Percentiles rank a stretch among this genome's conserved stretches.
Conservation (phyloP, 306 rosid species). For the Vicia faba region DNA sequence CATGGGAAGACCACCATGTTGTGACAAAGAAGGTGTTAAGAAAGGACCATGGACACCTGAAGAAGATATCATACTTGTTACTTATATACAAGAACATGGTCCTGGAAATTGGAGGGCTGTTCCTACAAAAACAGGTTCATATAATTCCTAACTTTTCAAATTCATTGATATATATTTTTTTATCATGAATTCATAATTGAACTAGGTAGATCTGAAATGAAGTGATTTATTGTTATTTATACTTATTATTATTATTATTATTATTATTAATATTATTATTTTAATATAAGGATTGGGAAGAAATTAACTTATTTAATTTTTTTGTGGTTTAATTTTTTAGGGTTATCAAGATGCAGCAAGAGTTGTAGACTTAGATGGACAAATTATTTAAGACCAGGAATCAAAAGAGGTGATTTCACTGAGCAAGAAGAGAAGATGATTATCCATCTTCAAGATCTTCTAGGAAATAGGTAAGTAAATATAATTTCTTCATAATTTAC, state of each 20-base stretch:
- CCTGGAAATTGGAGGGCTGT: slow-evolving; percentile 98
- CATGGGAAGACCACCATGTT: slow-evolving; percentile 97
- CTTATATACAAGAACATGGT: slow-evolving; percentile 83
- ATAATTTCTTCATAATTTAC: neutral
- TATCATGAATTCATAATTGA: neutral
- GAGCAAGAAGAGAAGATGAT: slow-evolving; percentile 96
- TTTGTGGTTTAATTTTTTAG: slow-evolving; percentile 41
- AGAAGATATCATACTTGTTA: slow-evolving; percentile 83
- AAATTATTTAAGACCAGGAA: slow-evolving; percentile 88
- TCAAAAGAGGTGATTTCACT: slow-evolving; percentile 84
- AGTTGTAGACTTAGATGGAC: slow-evolving; percentile 98
- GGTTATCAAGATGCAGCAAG: slow-evolving; percentile 82
- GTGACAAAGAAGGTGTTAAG: slow-evolving; percentile 94
- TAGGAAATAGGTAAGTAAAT: slow-evolving; percentile 91
- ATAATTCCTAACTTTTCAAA: neutral
- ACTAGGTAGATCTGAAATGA: neutral
- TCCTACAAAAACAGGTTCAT: slow-evolving; percentile 76
- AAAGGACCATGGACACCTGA: slow-evolving; percentile 99
- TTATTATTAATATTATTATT: neutral
- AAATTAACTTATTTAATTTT: neutral
- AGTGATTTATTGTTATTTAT: neutral
- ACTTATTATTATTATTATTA: neutral
- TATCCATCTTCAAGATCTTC: slow-evolving; percentile 91
- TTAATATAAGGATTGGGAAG: neutral
- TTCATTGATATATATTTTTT: neutral